Conservation (phyloP, 2,329 filamentous ascomycete genomes). For the Verticillium albo-atrum region DNA sequence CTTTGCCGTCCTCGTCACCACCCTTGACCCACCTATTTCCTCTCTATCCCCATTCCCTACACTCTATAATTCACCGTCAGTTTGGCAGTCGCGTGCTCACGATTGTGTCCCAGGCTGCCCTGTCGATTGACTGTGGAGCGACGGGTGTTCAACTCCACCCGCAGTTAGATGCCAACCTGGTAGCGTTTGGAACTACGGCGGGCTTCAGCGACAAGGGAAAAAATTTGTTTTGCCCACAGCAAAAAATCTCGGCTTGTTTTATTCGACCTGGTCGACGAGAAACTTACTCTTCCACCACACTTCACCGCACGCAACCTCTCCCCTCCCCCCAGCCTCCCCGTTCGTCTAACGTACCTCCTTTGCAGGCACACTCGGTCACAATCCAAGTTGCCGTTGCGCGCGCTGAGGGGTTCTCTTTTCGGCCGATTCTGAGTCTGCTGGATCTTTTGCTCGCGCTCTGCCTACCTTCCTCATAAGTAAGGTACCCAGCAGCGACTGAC, state of each 20-base stretch:
- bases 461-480: background rate
- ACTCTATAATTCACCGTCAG: background rate
- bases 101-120: background rate
- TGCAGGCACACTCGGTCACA: background rate
- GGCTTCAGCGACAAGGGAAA: constrained; percentile 7
- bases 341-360: background rate
- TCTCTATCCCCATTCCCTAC: background rate
- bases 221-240: constrained; percentile 14
- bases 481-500: background rate
- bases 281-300: constrained; percentile 4
- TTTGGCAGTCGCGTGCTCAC: background rate
- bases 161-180: background rate
- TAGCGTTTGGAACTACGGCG: background rate
- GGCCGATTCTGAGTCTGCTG: background rate
- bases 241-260: constrained; percentile 13
- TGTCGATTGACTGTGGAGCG: background rate
- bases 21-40: background rate
- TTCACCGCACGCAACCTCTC: constrained; percentile 7
- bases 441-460: background rate
- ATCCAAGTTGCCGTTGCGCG: background rate
- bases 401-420: background rate
- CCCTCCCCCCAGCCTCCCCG: constrained; percentile 1
- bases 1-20: background rate
- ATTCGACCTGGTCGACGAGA: constrained; percentile 8
- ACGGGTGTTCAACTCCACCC: background rate